These are phyloP conservation scores for Aspergillus indologenus DNA, from an alignment of 495 filamentous ascomycete genomes.

Conservation along the genomic window DNA sequence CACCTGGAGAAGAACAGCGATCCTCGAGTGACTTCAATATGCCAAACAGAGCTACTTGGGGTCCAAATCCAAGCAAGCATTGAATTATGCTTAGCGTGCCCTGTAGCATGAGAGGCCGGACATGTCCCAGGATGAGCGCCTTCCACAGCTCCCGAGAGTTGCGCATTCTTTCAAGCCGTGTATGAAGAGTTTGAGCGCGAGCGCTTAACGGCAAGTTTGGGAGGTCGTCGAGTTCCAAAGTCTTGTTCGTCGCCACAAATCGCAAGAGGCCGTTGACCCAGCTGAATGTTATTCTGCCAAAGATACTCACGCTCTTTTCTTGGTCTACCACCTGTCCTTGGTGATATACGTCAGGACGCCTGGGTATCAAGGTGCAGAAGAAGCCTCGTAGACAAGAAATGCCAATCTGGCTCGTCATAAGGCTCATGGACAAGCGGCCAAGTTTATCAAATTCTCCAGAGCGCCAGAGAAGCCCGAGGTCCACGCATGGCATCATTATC, in stretches of 20 bases:
- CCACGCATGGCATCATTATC: conserved; percentile 13
- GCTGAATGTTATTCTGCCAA: conserved; percentile 59
- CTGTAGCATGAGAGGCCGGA: conserved; percentile 51
- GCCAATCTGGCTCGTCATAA: conserved; percentile 24
- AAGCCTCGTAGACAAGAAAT: conserved; percentile 30
- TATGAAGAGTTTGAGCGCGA: conserved; percentile 29
- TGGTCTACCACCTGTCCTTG: conserved; percentile 60
- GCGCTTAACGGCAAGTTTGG: conserved; percentile 40
- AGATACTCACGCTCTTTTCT: conserved; percentile 57
- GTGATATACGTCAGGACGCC: conserved; percentile 62
- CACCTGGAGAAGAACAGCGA: conserved; percentile 36
- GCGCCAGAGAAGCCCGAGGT: conserved; percentile 21
- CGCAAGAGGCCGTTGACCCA: conserved; percentile 58
- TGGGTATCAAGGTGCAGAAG: conserved; percentile 49
- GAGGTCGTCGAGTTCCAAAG: conserved; percentile 58
- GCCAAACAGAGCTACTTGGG: conserved; percentile 65
- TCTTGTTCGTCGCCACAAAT: conserved; percentile 50
- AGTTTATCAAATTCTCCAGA: conserved; percentile 9
- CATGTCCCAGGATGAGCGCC: conserved; percentile 55
- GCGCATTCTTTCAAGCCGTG: conserved; percentile 50
- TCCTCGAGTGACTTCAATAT: conserved; percentile 62
- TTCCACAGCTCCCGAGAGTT: conserved; percentile 58
- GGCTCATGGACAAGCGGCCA: conserved; percentile 11
- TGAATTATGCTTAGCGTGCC: conserved; percentile 49
- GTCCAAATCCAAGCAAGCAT: conserved; percentile 60